Percentiles rank a stretch among this genome's conserved stretches.
Evolutionary conservation across 108 stramenopile genomes (phyloP).

Genomic region (Conticribra guillardii): DNA sequence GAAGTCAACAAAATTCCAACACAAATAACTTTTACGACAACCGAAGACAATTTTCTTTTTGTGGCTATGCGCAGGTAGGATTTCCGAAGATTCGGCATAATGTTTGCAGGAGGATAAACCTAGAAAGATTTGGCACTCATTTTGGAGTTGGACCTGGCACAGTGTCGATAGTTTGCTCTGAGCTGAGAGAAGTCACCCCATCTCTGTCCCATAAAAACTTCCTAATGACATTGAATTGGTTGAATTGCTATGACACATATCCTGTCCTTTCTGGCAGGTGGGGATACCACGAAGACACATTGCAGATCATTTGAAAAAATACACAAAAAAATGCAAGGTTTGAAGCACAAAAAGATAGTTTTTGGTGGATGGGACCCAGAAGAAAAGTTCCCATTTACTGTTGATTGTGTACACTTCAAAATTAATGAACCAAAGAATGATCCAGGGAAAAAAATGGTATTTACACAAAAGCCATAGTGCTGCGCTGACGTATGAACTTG

Average conservation of each 20-base stretch:
- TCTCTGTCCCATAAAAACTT: not conserved
- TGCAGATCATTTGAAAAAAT: not conserved
- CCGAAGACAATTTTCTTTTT: not conserved
- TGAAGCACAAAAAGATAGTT: no score
- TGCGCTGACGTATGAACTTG: slow-evolving; percentile 47
- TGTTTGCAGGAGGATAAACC: not conserved
- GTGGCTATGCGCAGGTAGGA: slow-evolving; percentile 1
- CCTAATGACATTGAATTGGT: slow-evolving; percentile 1
- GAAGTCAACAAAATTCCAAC: not conserved
- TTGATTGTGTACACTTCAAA: slow-evolving; percentile 3
- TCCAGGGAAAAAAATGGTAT: slow-evolving; percentile 26
- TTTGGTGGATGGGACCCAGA: not conserved
- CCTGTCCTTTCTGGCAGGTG: no score
- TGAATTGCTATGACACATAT: no score
- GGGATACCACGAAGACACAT: no score
- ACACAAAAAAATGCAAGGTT: no score
- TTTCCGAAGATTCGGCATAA: slow-evolving; percentile 1
- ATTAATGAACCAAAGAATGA: not conserved
- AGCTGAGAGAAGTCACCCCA: slow-evolving; percentile 2
- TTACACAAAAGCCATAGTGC: slow-evolving; percentile 45
- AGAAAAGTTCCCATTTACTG: not conserved
- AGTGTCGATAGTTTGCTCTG: not conserved
- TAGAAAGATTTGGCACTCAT: slow-evolving; percentile 1
- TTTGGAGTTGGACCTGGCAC: slow-evolving; percentile 8
- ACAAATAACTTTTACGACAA: not conserved